phyloP scores from a whole-genome alignment of 768 basidiomycete genomes.

The Tulasnella calospora region DNA sequence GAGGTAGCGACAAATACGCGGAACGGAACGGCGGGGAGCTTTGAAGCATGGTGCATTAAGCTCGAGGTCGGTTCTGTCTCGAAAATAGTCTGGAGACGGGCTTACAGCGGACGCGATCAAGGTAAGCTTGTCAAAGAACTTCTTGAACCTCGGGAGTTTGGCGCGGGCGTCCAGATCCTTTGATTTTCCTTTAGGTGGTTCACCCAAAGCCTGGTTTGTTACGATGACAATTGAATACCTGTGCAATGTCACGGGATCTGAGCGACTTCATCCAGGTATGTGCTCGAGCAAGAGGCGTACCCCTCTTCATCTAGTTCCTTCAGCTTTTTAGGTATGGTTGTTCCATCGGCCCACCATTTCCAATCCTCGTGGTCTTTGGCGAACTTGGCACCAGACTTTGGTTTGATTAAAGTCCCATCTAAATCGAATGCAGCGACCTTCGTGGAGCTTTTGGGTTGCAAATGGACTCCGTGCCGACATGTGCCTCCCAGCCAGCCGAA shows the following conservation, averaged over 20 bases:
- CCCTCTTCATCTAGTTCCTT: conserved; percentile 55
- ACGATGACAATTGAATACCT: conserved; percentile 72
- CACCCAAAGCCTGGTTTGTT: conserved; percentile 66
- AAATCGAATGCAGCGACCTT: conserved; percentile 80
- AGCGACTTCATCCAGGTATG: neutral
- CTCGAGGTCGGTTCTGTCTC: neutral
- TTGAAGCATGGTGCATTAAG: neutral
- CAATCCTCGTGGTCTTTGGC: conserved; percentile 47
- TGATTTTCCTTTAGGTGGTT: neutral
- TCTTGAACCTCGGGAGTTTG: conserved; percentile 40
- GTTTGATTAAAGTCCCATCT: conserved; percentile 75
- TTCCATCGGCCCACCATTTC: conserved; percentile 59
- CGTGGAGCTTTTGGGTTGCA: conserved; percentile 42
- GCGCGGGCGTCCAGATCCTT: conserved; percentile 33
- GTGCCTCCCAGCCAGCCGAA: conserved; percentile 29
- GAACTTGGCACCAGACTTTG: conserved; percentile 41
- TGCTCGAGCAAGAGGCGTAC: conserved; percentile 40
- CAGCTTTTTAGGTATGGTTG: conserved; percentile 54
- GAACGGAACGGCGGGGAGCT: conserved; percentile 75
- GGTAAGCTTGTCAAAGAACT: conserved; percentile 75
- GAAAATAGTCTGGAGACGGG: neutral
- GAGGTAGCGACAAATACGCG: conserved; percentile 70
- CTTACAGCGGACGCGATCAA: conserved; percentile 51
- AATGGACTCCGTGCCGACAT: conserved; percentile 40
- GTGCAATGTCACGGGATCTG: neutral